Conservation (phyloP, 2,329 filamentous ascomycete genomes). For the Ceratocystiopsis brevicomis region DNA sequence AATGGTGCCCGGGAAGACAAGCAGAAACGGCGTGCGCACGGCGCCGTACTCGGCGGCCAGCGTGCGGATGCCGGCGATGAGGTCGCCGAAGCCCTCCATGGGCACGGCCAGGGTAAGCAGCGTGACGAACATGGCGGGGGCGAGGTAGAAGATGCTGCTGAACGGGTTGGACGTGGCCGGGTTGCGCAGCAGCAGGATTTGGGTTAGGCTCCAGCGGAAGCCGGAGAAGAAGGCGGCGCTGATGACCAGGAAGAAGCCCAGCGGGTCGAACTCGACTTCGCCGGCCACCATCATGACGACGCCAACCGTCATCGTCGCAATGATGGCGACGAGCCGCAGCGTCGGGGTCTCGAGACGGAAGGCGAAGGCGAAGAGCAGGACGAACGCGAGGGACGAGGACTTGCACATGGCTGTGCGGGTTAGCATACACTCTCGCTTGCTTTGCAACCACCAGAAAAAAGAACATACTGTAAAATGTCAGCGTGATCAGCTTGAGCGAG, state of each 20-base stretch:
- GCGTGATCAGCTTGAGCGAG: slow-evolving; percentile 83
- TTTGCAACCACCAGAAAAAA: background rate
- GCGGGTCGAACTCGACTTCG: slow-evolving; percentile 70
- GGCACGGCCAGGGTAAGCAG: slow-evolving; percentile 66
- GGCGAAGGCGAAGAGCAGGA: slow-evolving; percentile 83
- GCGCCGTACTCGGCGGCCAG: slow-evolving; percentile 51
- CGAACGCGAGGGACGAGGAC: slow-evolving; percentile 86
- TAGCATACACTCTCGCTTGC: background rate
- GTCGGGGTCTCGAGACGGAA: slow-evolving; percentile 84
- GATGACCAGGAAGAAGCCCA: slow-evolving; percentile 85
- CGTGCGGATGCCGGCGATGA: slow-evolving; percentile 44
- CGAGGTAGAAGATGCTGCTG: slow-evolving; percentile 92
- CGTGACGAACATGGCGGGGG: slow-evolving; percentile 83
- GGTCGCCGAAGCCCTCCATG: slow-evolving; percentile 57
- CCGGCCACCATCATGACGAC: slow-evolving; percentile 98
- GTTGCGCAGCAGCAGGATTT: slow-evolving; percentile 84
- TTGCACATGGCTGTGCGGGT: slow-evolving; percentile 69
- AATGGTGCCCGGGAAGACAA: slow-evolving; percentile 77
- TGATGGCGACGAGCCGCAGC: slow-evolving; percentile 68
- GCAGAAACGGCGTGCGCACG: slow-evolving; percentile 46
- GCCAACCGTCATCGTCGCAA: slow-evolving; percentile 76
- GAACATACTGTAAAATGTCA: slow-evolving; percentile 77
- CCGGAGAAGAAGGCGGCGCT: slow-evolving; percentile 86
- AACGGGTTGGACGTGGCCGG: slow-evolving; percentile 93
- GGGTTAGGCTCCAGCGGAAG: slow-evolving; percentile 95